Base-by-base conservation (phyloP, 345 rosid genomes). In the Corymbia maculata region DNA sequence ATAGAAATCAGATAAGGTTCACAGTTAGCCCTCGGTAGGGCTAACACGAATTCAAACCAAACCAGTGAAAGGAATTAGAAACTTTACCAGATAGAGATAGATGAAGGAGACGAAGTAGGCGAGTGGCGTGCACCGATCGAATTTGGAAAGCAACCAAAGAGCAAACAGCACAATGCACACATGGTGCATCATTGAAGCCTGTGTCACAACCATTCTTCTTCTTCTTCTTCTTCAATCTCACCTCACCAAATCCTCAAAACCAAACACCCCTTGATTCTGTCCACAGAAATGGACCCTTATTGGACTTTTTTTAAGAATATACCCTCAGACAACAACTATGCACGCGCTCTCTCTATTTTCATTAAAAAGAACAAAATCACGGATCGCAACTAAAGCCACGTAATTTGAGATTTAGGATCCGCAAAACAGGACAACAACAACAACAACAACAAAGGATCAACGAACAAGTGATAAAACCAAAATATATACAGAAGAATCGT, bases 161-260 rank as follows among this genome's bases (percentile, higher is more conserved):
- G 92, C 45, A 51, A 92, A 51, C 89, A 96, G 90, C 61, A 97
- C 97, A 85, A 97, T 90, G 89, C 89, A 93, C 89, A 95, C 97
- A 91, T 98, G 99, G 92, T 94, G 97, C 88, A 98, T 88, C n/a
- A 98, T 90, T 47, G 96, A 93, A 79, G 90, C 89, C 93, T 94
- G 96, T 88, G 92, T 92, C 47, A 87, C 70, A 86, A 88, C 91
- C 95, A 92, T 80, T 42, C 86, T 44, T 44, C 85, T 13, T 47
- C 80, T 50, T 36, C 80, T 66, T 52, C 85, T 51, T 24, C 86
- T 45, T 36, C 36, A 85, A 51, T 86, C 26, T 42, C 82, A 12
- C 87, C 45, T 36, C 51, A 53, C 87, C 42, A 44, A 32, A 53
- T 52, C 87, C 84, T 42, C 84, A 42, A 75, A 42, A 75, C 84